Evolutionary conservation across 169 alveolate species (phyloP), one percentile per base, ranked within the genome.

Genomic region (Plasmodium gonderi): DNA sequence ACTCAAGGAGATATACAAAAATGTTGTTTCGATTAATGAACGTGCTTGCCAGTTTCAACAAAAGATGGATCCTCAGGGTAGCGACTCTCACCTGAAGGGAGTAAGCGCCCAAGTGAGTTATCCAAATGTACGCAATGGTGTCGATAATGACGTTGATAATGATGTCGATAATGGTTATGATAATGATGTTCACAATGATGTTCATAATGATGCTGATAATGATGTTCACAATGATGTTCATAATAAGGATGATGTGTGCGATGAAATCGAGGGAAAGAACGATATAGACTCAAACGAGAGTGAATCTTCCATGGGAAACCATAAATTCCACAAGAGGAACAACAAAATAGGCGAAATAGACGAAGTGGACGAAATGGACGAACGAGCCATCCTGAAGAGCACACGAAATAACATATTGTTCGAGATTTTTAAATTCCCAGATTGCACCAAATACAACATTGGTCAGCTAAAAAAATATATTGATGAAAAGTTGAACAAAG

Each of bases 391-490:
- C 92, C 98, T 99, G 6, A 99, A 98, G 91, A 95, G 96, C 77
- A 93, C 98, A 33, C 95, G 96, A 78, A 94, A 95, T 68, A 96
- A 97, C 97, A 96, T 95, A 74, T 92, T 98, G 47, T 99, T 98
- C 14, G 98, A 98, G 29, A 96, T 96, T 26, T 98, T 98, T 97
- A 98, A 98, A 95, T 97, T 99, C 11, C 99, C 99, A 5, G 99
- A 98, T 83, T 98, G 99, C 67, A 92, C 96, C 36, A 98, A 97
- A 94, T 95, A 97, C 91, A 98, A 97, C 76, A 97, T 97, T 92
- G 97, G 96, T 49, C 97, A 96, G 69, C 98, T 98, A 92, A 95
- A 93, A 85, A 98, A 97, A 91, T 98, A 98, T 92, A 98, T 98
- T 80, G 99, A 98, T 87, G 99, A 98, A 91, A 97, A 97, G 90